Percentiles rank a stretch among this genome's conserved stretches.
Conservation (phyloP, 2,329 filamentous ascomycete species). For the Eutypella sp. region DNA sequence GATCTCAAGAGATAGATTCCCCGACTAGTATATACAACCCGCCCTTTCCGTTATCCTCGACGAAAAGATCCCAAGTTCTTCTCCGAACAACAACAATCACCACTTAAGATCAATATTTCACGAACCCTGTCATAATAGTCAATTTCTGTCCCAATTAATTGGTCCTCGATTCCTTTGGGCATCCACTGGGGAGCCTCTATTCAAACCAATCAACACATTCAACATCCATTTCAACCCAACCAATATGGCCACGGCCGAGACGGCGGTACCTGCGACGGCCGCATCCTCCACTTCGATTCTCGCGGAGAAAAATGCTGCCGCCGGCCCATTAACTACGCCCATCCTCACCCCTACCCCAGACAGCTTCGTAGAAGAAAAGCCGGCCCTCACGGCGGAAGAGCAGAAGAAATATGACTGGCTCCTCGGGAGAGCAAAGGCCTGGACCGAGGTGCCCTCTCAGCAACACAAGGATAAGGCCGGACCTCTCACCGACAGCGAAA, state of each 20-base stretch:
- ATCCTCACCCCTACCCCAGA: conserved; percentile 52
- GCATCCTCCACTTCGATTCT: conserved; percentile 5
- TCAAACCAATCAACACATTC: too few relatives aligned
- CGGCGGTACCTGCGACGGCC: conserved; percentile 7
- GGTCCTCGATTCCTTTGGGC: too few relatives aligned
- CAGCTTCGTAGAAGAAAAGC: conserved; percentile 51
- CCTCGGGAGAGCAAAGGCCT: conserved; percentile 63
- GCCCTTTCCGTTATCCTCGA: neutral
- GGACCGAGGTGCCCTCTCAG: conserved; percentile 61
- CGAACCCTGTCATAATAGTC: too few relatives aligned
- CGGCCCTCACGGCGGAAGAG: conserved; percentile 69
- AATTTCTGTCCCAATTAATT: too few relatives aligned
- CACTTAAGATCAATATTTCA: too few relatives aligned
- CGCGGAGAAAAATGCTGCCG: conserved; percentile 20
- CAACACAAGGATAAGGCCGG: conserved; percentile 54
- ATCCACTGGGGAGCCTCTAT: too few relatives aligned
- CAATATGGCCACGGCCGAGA: conserved; percentile 7
- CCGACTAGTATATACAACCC: too few relatives aligned
- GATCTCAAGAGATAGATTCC: too few relatives aligned
- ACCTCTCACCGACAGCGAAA: conserved; percentile 73
- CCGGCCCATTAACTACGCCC: conserved; percentile 43
- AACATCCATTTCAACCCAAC: too few relatives aligned
- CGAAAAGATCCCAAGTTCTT: too few relatives aligned
- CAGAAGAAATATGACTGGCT: conserved; percentile 75
- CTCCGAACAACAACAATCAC: too few relatives aligned